A percentile compares a stretch with the other conserved stretches of the same genome.
Conservation (phyloP, 2,329 filamentous ascomycete species). For the Ophiostoma sp. region DNA sequence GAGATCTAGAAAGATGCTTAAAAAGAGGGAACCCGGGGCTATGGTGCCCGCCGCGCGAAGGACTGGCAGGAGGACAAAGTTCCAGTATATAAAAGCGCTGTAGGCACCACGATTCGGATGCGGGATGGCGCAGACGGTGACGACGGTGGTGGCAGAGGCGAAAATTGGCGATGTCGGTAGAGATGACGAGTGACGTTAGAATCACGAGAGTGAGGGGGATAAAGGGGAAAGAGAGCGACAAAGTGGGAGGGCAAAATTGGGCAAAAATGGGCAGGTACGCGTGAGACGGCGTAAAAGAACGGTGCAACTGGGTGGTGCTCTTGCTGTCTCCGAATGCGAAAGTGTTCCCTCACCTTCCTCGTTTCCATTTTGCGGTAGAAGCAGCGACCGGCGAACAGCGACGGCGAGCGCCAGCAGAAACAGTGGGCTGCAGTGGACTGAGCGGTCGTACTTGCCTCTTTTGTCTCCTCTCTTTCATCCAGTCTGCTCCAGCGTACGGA, state of each 20-base stretch:
- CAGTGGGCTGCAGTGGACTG: not conserved
- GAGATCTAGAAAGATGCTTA: not conserved
- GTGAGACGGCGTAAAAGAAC: not conserved
- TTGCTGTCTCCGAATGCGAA: not conserved
- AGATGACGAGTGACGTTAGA: not conserved
- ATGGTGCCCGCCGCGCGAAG: constrained; percentile 15
- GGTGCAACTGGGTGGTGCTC: not conserved
- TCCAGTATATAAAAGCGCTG: not conserved
- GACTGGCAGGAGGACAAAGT: constrained; percentile 8
- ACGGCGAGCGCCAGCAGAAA: not conserved
- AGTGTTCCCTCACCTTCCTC: not conserved
- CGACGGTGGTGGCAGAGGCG: constrained; percentile 15
- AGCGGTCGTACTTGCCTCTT: not conserved
- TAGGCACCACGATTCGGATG: constrained; percentile 4
- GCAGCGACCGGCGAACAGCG: not conserved
- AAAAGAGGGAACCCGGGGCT: constrained; percentile 8
- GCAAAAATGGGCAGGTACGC: not conserved
- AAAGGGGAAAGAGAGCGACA: not conserved
- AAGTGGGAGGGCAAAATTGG: not conserved
- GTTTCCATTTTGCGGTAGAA: not conserved
- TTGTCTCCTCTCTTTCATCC: not conserved
- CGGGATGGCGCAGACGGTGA: constrained; percentile 15
- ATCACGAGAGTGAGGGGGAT: not conserved
- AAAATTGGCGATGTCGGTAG: not conserved
- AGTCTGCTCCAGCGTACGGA: constrained; percentile 12